phyloP scores from a whole-genome alignment of 2,329 filamentous ascomycete species.

The Venturia asperata region DNA sequence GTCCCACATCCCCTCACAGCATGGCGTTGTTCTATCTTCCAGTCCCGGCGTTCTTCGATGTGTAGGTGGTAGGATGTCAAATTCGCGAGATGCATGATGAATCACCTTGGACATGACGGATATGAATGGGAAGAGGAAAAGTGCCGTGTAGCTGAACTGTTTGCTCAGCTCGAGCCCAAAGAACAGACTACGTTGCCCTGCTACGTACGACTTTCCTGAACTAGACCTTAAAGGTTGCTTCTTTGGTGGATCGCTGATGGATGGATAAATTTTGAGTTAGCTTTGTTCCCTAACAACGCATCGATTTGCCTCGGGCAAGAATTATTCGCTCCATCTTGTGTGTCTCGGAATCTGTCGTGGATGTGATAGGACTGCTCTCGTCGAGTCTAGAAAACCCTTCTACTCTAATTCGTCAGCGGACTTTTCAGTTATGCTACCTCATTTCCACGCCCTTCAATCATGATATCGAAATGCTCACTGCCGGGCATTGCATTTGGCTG shows the following conservation, averaged over 20 bases:
- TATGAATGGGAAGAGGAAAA: constrained; percentile 5
- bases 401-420: too few relatives aligned
- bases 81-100: not conserved
- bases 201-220: not conserved
- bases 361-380: too few relatives aligned
- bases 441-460: too few relatives aligned
- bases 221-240: not conserved
- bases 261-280: not conserved
- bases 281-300: constrained; percentile 5
- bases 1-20: not conserved
- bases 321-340: not conserved
- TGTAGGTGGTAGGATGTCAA: not conserved
- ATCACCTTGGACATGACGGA: constrained; percentile 6
- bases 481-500: too few relatives aligned
- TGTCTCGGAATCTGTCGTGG: too few relatives aligned
- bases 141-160: not conserved
- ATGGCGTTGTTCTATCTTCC: constrained; percentile 3
- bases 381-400: too few relatives aligned
- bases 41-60: not conserved
- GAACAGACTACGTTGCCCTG: not conserved
- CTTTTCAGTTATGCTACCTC: too few relatives aligned
- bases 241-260: not conserved
- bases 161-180: not conserved
- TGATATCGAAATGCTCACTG: too few relatives aligned
- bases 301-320: not conserved